phyloP scores from a whole-genome alignment of 2,329 filamentous ascomycete species.

The Tolypocladium pustulatum region DNA sequence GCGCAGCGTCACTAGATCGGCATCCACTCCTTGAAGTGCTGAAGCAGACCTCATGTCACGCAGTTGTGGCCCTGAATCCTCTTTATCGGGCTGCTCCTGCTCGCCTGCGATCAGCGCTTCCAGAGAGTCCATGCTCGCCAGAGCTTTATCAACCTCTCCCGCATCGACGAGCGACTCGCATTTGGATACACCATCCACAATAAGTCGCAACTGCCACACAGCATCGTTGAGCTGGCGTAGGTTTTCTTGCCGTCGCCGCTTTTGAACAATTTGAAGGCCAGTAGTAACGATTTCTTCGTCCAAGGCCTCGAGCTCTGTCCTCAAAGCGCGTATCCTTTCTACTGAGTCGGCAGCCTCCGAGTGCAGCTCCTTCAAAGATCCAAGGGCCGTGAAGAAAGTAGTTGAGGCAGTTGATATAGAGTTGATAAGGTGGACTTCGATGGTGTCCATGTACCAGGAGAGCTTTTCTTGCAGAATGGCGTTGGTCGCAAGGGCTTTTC shows the following conservation, averaged over 20 bases:
- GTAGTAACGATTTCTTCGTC: constrained; percentile 81
- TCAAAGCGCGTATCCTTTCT: constrained; percentile 67
- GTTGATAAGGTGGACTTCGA: constrained; percentile 92
- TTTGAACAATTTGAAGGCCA: constrained; percentile 75
- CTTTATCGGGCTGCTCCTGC: constrained; percentile 25
- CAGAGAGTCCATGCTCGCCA: constrained; percentile 65
- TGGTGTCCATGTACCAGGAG: constrained; percentile 99
- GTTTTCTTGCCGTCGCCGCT: constrained; percentile 75
- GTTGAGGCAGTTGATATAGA: constrained; percentile 93
- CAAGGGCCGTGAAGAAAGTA: constrained; percentile 90
- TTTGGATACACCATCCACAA: constrained; percentile 62
- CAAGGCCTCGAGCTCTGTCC: constrained; percentile 68
- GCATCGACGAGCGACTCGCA: constrained; percentile 77
- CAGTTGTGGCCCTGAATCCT: constrained; percentile 24
- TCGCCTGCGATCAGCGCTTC: constrained; percentile 75
- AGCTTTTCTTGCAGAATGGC: constrained; percentile 96
- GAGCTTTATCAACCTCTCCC: constrained; percentile 72
- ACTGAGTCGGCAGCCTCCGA: constrained; percentile 89
- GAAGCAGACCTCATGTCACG: constrained; percentile 67
- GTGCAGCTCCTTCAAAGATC: constrained; percentile 82
- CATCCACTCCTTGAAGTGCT: constrained; percentile 69
- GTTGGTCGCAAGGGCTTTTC: constrained; percentile 89
- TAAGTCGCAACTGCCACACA: constrained; percentile 69
- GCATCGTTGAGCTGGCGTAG: constrained; percentile 72
- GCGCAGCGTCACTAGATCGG: constrained; percentile 66